Evolutionary conservation across 2,329 filamentous ascomycete genomes (phyloP).

Genomic region (Pseudocercospora crystallina): DNA sequence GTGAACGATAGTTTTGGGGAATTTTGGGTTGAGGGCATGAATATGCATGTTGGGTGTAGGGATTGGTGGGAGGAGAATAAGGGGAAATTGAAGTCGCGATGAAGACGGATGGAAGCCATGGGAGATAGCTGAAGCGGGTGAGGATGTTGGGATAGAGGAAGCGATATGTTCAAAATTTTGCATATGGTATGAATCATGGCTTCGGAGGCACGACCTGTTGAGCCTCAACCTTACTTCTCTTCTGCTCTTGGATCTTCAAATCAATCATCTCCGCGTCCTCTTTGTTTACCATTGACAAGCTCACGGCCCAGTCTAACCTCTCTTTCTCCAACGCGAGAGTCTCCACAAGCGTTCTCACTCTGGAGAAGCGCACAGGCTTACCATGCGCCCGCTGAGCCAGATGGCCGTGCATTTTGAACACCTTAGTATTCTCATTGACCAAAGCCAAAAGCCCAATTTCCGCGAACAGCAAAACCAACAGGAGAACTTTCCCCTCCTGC

Average conservation of each 20-base stretch:
- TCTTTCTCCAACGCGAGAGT: too few relatives aligned
- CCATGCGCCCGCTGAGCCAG: too few relatives aligned
- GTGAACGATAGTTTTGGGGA: conserved; percentile 92
- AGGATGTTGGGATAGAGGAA: conserved; percentile 57
- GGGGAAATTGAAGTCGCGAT: conserved; percentile 54
- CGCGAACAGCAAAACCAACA: conserved; percentile 54
- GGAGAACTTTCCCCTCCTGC: conserved; percentile 52
- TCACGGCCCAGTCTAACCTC: too few relatives aligned
- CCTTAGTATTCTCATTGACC: conserved; percentile 4
- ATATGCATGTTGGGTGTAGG: conserved; percentile 61
- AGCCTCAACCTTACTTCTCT: too few relatives aligned
- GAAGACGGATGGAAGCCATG: conserved; percentile 50
- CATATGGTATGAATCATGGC: too few relatives aligned
- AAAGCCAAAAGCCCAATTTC: conserved; percentile 43
- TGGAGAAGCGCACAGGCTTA: too few relatives aligned
- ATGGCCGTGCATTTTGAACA: conserved; percentile 9
- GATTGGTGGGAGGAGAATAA: conserved; percentile 85
- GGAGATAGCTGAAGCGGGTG: conserved; percentile 31
- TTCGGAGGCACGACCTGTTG: too few relatives aligned
- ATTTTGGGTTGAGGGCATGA: conserved; percentile 79
- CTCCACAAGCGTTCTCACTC: too few relatives aligned
- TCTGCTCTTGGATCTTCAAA: too few relatives aligned
- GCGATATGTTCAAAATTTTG: too few relatives aligned
- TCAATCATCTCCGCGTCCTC: too few relatives aligned
- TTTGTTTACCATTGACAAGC: too few relatives aligned